phyloP scores from a whole-genome alignment of 257 asterid genomes.

The Orobanche coerulescens region DNA sequence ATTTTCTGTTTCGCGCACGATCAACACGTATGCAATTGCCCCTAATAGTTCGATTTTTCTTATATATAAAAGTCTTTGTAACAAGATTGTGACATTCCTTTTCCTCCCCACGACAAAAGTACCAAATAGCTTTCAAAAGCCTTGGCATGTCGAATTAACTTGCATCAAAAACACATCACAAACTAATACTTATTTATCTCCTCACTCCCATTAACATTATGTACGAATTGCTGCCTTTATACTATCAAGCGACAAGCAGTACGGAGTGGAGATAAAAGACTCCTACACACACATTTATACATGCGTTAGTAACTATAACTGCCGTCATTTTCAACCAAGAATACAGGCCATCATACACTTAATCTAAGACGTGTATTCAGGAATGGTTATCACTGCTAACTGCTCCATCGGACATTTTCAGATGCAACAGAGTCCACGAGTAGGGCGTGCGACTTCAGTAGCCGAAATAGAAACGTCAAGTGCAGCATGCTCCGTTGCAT shows the following conservation, averaged over 20 bases:
- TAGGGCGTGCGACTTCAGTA: conserved; percentile 12
- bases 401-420: no score
- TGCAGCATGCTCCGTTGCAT: conserved; percentile 9
- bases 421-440: background rate
- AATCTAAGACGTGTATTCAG: background rate
- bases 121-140: background rate
- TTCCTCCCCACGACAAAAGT: no score
- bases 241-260: background rate
- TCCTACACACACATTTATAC: background rate
- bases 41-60: no score
- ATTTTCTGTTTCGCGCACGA: no score
- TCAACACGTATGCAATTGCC: no score
- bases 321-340: background rate
- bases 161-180: no score
- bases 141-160: background rate
- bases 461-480: conserved; percentile 14
- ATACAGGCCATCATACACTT: background rate
- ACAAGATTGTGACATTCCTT: no score
- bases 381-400: no score
- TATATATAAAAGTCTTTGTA: no score
- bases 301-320: background rate
- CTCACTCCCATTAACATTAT: no score
- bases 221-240: no score
- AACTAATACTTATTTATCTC: no score
- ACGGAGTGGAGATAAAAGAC: background rate